Percentiles rank a stretch among this genome's conserved stretches.
Evolutionary conservation across 176 grass and related monocot genomes (phyloP).

Genomic region (Raddia distichophylla): DNA sequence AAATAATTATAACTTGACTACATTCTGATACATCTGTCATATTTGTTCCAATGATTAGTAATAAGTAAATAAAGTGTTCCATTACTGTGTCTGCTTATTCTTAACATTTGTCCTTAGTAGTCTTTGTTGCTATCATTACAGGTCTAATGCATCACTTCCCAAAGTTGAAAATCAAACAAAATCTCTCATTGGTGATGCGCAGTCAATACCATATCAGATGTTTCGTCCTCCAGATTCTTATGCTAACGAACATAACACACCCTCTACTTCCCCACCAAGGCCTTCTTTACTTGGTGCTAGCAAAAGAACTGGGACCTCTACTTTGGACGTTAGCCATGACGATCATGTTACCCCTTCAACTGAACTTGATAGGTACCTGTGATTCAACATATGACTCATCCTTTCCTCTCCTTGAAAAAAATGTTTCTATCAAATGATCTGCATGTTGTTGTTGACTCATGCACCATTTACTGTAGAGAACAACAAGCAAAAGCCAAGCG

Average conservation of each 20-base stretch:
- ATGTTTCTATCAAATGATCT: constrained; percentile 4
- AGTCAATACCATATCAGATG: constrained; percentile 44
- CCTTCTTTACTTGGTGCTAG: constrained; percentile 34
- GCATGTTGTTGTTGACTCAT: constrained; percentile 35
- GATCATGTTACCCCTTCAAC: constrained; percentile 38
- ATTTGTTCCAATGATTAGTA: constrained; percentile 9
- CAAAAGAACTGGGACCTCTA: constrained; percentile 42
- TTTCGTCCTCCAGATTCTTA: constrained; percentile 7
- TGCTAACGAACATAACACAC: constrained; percentile 40
- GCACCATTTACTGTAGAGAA: constrained; percentile 62
- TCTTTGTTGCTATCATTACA: constrained; percentile 40
- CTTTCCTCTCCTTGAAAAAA: constrained; percentile 10
- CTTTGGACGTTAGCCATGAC: constrained; percentile 39
- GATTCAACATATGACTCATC: constrained; percentile 22
- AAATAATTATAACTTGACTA: neutral
- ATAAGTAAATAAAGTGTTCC: constrained; percentile 11
- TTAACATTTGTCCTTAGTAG: constrained; percentile 19
- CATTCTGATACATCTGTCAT: neutral
- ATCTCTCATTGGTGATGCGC: constrained; percentile 31
- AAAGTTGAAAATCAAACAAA: constrained; percentile 50
- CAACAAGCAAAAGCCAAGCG: constrained; percentile 84
- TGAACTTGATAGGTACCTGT: constrained; percentile 58
- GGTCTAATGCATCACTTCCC: constrained; percentile 46
- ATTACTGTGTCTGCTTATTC: constrained; percentile 13
- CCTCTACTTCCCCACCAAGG: constrained; percentile 48